Evolutionary conservation across 2,329 filamentous ascomycete genomes (phyloP), one percentile per base, ranked within the genome.

Genomic region (Biscogniauxia sp.): DNA sequence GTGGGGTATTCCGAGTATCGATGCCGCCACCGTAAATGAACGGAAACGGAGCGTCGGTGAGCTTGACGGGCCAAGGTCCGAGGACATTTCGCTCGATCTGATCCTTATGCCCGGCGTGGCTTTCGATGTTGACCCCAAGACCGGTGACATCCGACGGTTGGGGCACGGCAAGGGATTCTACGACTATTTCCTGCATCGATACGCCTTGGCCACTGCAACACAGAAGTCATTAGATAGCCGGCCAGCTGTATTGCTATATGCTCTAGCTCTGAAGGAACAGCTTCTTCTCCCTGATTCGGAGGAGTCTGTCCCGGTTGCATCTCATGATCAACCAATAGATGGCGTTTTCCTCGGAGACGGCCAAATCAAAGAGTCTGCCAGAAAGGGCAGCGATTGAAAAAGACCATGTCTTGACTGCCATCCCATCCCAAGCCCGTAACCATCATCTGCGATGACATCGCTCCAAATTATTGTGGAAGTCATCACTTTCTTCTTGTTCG

Each of bases 111-210:
- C 95, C 0, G 95, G 93, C 13, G 91, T 99, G 70, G 94, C 92
- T 2, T 99, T 99, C 76, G 93, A 97, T 74, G 68, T 80, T 55
- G 82, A 86, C 61, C 75, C 77, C 15, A 71, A 76, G 11, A 76
- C 76, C 23, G 80, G 80, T 2, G 79, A 78, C 13, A 84, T 95
- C 62, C 85, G 89, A 67, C 85, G 95, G 68, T 83, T 98, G 20
- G 95, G 95, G 50, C 95, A 99, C 76, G 95, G 95, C 59, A 96
- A 92, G 76, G 95, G 95, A 32, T 99, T 96, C 78, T 99, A 99
- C 80, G 95, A 99, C 79, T 90, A 88, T 75, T 99, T 97, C 76
- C 78, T 99, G 72, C 86, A 89, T 70, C 86, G 89, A 68, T 96
- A 93, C 70, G 74, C 78, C 56, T 73, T 83, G 74, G 74, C 73